phyloP scores from a whole-genome alignment of 169 alveolate species.

The Plasmodium cynomolgi region DNA sequence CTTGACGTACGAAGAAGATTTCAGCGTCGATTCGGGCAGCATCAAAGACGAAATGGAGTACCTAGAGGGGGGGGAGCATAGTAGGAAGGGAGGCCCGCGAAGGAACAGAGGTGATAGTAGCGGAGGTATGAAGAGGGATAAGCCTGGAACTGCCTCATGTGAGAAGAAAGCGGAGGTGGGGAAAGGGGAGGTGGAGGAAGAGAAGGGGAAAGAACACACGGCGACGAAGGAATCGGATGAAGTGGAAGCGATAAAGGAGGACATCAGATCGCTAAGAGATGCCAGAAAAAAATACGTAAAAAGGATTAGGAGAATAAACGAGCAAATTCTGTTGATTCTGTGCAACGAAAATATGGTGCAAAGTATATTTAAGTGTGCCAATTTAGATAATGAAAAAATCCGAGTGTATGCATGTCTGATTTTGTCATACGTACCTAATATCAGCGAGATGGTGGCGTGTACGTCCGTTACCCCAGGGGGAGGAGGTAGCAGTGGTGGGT shows the following conservation, averaged over 20 bases:
- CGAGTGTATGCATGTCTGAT: slow-evolving; percentile 44
- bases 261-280: slow-evolving; percentile 17
- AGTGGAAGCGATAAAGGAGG: slow-evolving; percentile 4
- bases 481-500: background rate
- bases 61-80: slow-evolving; percentile 15
- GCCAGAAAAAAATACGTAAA: slow-evolving; percentile 14
- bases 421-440: slow-evolving; percentile 25
- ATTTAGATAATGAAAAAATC: slow-evolving; percentile 24
- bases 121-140: background rate
- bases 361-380: slow-evolving; percentile 44
- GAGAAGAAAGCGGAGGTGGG: background rate
- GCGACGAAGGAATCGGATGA: background rate
- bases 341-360: slow-evolving; percentile 57
- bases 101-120: background rate
- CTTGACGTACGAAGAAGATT: slow-evolving; percentile 40
- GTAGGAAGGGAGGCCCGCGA: background rate
- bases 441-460: slow-evolving; percentile 5
- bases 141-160: background rate
- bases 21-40: slow-evolving; percentile 44
- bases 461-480: background rate
- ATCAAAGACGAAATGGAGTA: slow-evolving; percentile 12
- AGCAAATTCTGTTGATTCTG: slow-evolving; percentile 34
- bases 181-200: background rate
- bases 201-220: background rate
- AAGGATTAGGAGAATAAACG: slow-evolving; percentile 44